Base-by-base conservation (phyloP, 768 basidiomycete genomes). In the Antrodiella citrinella region DNA sequence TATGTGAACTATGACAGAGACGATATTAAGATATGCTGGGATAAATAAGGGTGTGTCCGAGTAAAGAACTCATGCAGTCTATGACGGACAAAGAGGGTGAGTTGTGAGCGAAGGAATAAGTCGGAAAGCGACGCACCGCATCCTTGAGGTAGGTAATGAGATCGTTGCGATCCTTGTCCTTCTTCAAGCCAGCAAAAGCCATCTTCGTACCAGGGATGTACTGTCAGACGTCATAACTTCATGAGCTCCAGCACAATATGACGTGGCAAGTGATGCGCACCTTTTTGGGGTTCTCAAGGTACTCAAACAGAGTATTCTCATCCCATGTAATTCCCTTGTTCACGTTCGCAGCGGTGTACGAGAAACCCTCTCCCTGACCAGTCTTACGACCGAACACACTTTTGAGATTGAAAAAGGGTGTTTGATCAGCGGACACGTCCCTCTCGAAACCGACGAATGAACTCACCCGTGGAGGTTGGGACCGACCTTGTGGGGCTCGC, bases 181-280 rank as follows among this genome's bases (percentile, higher is more conserved):
- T 98, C 85, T 97, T 98, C 67, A 98, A 72, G 62, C 95, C 95
- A 57, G 93, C 92, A 60, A 96, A 97, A 51, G 93, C 94, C 94
- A 97, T 97, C 76, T 95, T 96, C 46, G 94, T 96, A 44, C 94
- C 93, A 35, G 91, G 91, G 57, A 94, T 94, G 73, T 92, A 93
- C 87, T 90, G 52, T 4, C 40, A 26, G n/a, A 23, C 23, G 43
- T 25, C 45, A 49, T 47, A 21, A 38, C 26, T 24, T 35, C 18
- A 35, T 19, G 18, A n/a, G 15, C 30, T 35, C 30, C 30, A 35
- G 30, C 15, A 7, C 30, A 35, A 35, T 4, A 44, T 48, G 43
- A 55, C 51, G 53, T 51, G 44, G 49, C 51, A 52, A 35, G 30
- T 7, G 19, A 25, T 9, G 24, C 48, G 26, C 51, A 88, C 91